These are phyloP conservation scores for Lipomyces yamanashiensis DNA, from an alignment of 805 yeast genomes.

Conservation along the genomic window DNA sequence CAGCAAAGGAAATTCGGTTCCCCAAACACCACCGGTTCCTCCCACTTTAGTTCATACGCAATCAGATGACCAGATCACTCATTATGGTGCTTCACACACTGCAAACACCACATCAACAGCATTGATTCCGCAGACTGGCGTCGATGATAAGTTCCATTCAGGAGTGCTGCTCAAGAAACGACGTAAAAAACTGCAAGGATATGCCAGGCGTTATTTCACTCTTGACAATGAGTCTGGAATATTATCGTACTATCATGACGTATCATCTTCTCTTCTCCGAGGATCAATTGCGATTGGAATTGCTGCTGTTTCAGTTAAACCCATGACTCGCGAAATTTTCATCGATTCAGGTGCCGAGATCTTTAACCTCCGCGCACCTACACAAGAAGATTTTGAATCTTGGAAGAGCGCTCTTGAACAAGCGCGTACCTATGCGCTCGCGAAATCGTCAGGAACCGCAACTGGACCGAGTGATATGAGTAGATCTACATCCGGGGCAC, in stretches of 20 bases:
- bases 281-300: conserved; percentile 90
- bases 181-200: conserved; percentile 84
- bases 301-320: conserved; percentile 81
- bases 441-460: not conserved
- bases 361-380: conserved; percentile 81
- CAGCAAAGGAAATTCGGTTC: not conserved
- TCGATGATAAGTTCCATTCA: conserved; percentile 58
- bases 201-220: conserved; percentile 80
- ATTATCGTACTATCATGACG: conserved; percentile 76
- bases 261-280: conserved; percentile 65
- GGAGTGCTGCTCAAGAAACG: conserved; percentile 80
- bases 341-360: conserved; percentile 95
- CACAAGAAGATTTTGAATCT: conserved; percentile 65
- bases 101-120: conserved; percentile 4
- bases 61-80: not conserved
- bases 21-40: not conserved
- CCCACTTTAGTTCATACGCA: conserved; percentile 8
- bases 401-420: conserved; percentile 71
- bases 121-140: conserved; percentile 1
- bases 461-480: not conserved
- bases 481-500: not conserved
- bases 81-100: not conserved
- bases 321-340: conserved; percentile 67
- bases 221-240: conserved; percentile 83
- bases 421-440: conserved; percentile 22